Evolutionary conservation across 768 basidiomycete genomes (phyloP).

Genomic region (Calocybe cyanea): DNA sequence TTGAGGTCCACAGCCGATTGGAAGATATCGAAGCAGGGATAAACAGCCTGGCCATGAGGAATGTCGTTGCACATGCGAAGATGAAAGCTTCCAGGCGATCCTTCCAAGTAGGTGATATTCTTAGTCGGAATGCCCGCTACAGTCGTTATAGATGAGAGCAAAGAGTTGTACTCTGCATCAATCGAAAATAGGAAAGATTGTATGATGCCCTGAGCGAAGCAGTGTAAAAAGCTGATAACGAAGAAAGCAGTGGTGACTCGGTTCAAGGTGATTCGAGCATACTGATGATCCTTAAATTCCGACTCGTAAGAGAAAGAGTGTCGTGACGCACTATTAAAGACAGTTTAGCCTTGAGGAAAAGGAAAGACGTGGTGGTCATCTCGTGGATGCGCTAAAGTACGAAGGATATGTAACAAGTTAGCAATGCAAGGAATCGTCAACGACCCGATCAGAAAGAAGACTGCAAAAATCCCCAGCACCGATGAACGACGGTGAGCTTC

Average conservation of each 20-base stretch:
- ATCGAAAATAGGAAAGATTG: conserved; percentile 44
- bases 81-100: conserved; percentile 22
- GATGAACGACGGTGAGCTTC: conserved; percentile 3
- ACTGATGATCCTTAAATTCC: conserved; percentile 19
- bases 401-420: not conserved
- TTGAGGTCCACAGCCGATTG: conserved; percentile 18
- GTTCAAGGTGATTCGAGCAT: conserved; percentile 34
- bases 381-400: not conserved
- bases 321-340: conserved; percentile 4
- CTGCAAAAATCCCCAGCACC: conserved; percentile 6
- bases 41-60: conserved; percentile 28
- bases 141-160: conserved; percentile 35
- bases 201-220: conserved; percentile 48
- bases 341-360: not conserved
- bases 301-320: not conserved
- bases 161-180: conserved; percentile 35
- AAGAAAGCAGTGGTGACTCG: conserved; percentile 45
- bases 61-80: conserved; percentile 44
- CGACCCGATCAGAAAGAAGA: not conserved
- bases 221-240: conserved; percentile 45
- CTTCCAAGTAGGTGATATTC: conserved; percentile 35
- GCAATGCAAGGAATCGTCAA: conserved; percentile 2
- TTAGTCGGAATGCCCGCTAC: conserved; percentile 29
- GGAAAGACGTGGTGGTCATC: not conserved
- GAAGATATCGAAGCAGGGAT: conserved; percentile 35